Conservation (phyloP, 2,329 filamentous ascomycete species). For the Fonsecaea pedrosoi region DNA sequence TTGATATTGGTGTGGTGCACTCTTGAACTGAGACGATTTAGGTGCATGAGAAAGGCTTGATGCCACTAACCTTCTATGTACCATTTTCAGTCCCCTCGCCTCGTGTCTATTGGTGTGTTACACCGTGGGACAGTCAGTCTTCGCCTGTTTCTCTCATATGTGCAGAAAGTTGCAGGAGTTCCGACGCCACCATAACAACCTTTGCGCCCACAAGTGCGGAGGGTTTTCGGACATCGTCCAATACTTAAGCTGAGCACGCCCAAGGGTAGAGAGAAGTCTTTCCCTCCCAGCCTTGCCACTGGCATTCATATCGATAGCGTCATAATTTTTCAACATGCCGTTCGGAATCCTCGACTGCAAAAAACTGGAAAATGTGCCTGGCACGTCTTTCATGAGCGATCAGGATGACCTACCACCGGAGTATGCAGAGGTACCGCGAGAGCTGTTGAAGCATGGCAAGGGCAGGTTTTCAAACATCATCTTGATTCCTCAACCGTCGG, state of each 20-base stretch:
- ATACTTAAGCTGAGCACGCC: conserved; percentile 5
- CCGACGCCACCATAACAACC: background rate
- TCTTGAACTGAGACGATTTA: conserved; percentile 1
- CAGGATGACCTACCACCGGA: conserved; percentile 54
- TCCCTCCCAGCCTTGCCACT: background rate
- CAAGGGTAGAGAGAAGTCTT: background rate
- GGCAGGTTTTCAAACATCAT: conserved; percentile 40
- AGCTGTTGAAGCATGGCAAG: conserved; percentile 43
- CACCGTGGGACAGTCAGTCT: background rate
- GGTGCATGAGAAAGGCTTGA: conserved; percentile 1
- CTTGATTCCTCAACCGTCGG: conserved; percentile 41
- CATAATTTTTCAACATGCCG: conserved; percentile 36
- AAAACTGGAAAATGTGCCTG: conserved; percentile 43
- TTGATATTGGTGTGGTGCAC: background rate
- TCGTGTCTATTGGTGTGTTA: background rate
- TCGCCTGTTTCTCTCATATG: conserved; percentile 8
- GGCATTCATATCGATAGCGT: background rate
- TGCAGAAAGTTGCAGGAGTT: background rate
- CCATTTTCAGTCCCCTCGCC: background rate
- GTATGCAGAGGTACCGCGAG: conserved; percentile 48
- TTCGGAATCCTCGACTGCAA: conserved; percentile 44
- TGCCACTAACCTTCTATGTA: background rate
- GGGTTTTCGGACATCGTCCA: background rate
- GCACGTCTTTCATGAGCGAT: conserved; percentile 44
- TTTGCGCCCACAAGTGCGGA: conserved; percentile 4